These are phyloP conservation scores for Coemansia furcata DNA, from an alignment of 192 early-diverging fungal species.

Conservation along the genomic window DNA sequence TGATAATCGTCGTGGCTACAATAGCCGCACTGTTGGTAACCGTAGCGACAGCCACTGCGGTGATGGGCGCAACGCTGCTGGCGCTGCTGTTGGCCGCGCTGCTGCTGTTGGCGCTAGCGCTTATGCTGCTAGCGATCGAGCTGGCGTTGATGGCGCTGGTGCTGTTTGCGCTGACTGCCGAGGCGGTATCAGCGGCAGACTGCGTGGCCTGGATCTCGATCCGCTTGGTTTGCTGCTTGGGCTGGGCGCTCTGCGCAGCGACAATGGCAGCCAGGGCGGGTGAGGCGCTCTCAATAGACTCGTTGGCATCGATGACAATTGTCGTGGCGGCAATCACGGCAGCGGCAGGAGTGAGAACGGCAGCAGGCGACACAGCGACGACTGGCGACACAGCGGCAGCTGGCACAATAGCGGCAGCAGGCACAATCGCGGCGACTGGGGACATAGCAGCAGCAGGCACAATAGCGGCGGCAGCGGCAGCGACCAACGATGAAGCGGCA, in stretches of 20 bases:
- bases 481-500: neutral
- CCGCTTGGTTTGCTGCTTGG: neutral
- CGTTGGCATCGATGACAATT: neutral
- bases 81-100: neutral
- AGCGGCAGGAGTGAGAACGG: neutral
- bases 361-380: neutral
- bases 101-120: neutral
- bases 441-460: neutral
- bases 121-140: neutral
- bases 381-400: neutral
- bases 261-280: conserved; percentile 25
- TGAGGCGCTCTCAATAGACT: neutral
- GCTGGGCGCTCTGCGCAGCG: conserved; percentile 22
- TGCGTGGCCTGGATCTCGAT: neutral
- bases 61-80: neutral
- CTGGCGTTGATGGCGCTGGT: neutral
- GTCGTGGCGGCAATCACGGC: neutral
- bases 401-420: neutral
- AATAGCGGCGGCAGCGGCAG: neutral
- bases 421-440: neutral
- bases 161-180: neutral
- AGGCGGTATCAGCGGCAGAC: neutral
- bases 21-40: neutral
- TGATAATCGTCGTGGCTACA: conserved; percentile 6
- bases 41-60: conserved; percentile 2